phyloP scores from a whole-genome alignment of 805 yeast genomes.

The Kazachstania bromeliacearum region DNA sequence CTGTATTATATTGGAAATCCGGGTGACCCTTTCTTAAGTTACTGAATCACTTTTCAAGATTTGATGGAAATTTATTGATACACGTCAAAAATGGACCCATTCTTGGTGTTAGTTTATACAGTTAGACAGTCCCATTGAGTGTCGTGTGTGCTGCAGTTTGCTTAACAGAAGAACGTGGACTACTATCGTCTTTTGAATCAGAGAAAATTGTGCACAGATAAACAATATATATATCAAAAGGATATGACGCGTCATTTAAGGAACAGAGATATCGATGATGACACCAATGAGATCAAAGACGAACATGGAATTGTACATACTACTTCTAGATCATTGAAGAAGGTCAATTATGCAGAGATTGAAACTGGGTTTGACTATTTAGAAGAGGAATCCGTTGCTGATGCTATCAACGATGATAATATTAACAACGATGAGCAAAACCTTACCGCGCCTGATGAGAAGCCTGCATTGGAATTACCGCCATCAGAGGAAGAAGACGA shows the following conservation, averaged over 20 bases:
- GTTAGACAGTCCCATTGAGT: too few species aligned
- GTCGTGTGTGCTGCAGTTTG: too few species aligned
- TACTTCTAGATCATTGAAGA: constrained; percentile 27
- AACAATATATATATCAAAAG: too few species aligned
- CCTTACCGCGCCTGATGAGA: neutral
- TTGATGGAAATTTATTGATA: too few species aligned
- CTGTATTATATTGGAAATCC: too few species aligned
- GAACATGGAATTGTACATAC: constrained; percentile 25
- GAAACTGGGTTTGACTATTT: constrained; percentile 27
- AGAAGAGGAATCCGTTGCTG: constrained; percentile 11
- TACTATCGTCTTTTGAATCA: too few species aligned
- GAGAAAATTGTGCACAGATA: too few species aligned
- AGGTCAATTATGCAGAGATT: constrained; percentile 30
- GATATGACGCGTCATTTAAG: constrained; percentile 14
- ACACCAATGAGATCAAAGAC: constrained; percentile 18
- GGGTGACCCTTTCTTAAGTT: too few species aligned
- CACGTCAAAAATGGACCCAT: too few species aligned
- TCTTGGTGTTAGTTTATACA: too few species aligned
- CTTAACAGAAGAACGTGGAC: too few species aligned
- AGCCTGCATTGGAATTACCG: neutral
- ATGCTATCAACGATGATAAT: constrained; percentile 4
- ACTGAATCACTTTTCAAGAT: too few species aligned
- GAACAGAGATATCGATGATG: constrained; percentile 6
- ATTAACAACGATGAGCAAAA: constrained; percentile 3
- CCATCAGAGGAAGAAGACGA: neutral